A percentile compares a stretch with the other conserved stretches of the same genome.
phyloP scores from a whole-genome alignment of 2,329 filamentous ascomycete genomes.

The Neocucurbitaria cava region DNA sequence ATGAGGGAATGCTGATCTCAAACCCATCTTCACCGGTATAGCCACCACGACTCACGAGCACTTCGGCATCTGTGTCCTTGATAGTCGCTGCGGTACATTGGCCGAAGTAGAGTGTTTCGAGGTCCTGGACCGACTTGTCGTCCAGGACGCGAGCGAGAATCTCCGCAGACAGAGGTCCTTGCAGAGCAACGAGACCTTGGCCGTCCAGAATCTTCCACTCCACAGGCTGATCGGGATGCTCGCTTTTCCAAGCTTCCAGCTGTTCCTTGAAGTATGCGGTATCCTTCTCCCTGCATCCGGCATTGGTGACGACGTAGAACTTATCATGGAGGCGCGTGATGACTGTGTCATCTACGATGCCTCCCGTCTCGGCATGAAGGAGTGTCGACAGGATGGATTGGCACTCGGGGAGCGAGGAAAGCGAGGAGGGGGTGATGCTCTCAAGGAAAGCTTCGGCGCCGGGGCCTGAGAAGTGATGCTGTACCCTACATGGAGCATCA shows the following conservation, averaged over 20 bases:
- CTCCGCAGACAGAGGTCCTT: conserved; percentile 78
- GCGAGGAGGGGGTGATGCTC: conserved; percentile 78
- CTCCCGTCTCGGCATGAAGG: conserved; percentile 75
- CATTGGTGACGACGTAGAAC: conserved; percentile 96
- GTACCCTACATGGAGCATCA: conserved; percentile 60
- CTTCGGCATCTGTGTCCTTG: conserved; percentile 59
- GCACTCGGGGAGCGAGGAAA: conserved; percentile 69
- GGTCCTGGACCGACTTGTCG: conserved; percentile 47
- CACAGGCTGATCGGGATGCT: conserved; percentile 54
- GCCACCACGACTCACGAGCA: conserved; percentile 85
- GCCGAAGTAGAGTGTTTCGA: conserved; percentile 79
- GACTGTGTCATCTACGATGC: conserved; percentile 94
- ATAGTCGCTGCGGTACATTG: conserved; percentile 72
- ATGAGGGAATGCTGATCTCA: conserved; percentile 83
- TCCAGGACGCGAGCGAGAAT: conserved; percentile 72
- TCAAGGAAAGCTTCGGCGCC: conserved; percentile 83
- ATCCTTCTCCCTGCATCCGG: conserved; percentile 89
- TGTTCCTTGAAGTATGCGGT: conserved; percentile 75
- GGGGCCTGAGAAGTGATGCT: conserved; percentile 83
- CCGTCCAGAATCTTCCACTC: conserved; percentile 74
- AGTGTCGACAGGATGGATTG: conserved; percentile 84
- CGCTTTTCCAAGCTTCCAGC: conserved; percentile 61
- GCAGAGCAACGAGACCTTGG: conserved; percentile 84
- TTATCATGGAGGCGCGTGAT: conserved; percentile 72
- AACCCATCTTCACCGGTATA: conserved; percentile 99